phyloP scores from a whole-genome alignment of 495 filamentous ascomycete genomes.

The Aspergillus baeticus region DNA sequence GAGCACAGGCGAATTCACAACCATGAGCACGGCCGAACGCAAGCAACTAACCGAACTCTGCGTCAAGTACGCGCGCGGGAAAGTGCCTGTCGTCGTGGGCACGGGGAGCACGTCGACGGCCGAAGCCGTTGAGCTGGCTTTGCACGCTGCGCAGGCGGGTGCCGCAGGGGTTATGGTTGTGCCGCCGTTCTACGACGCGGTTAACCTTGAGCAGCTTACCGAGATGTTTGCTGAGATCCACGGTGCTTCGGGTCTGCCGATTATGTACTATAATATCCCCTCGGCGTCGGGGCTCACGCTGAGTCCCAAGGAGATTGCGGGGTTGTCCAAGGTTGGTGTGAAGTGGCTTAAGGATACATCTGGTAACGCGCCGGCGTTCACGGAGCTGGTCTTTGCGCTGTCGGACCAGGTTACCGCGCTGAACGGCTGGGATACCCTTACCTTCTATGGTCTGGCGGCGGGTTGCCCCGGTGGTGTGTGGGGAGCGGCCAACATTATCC shows the following conservation, averaged over 20 bases:
- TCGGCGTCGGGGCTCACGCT: slow-evolving; percentile 27
- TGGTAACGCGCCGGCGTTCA: slow-evolving; percentile 35
- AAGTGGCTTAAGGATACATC: slow-evolving; percentile 40
- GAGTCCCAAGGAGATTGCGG: slow-evolving; percentile 26
- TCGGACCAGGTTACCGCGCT: slow-evolving; percentile 32
- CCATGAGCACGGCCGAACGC: slow-evolving; percentile 29
- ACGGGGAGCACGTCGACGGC: slow-evolving; percentile 28
- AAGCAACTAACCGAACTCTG: slow-evolving; percentile 40
- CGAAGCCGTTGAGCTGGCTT: slow-evolving; percentile 35
- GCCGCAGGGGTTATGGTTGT: slow-evolving; percentile 39
- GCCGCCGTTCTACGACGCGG: slow-evolving; percentile 38
- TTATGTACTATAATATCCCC: slow-evolving; percentile 40
- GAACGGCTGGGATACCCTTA: slow-evolving; percentile 40
- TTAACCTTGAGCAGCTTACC: slow-evolving; percentile 29
- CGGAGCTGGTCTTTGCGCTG: slow-evolving; percentile 31
- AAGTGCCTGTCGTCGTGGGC: slow-evolving; percentile 35
- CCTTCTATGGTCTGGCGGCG: slow-evolving; percentile 36
- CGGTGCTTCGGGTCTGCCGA: slow-evolving; percentile 24
- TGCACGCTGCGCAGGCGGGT: slow-evolving; percentile 30
- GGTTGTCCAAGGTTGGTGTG: slow-evolving; percentile 29
- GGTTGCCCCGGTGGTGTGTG: slow-evolving; percentile 31
- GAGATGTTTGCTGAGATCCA: slow-evolving; percentile 33
- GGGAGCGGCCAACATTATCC: slow-evolving; percentile 39
- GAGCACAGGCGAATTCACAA: slow-evolving; percentile 42
- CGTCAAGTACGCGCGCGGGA: slow-evolving; percentile 33